phyloP scores from a whole-genome alignment of 169 alveolate genomes.

The Plasmodium knowlesi region DNA sequence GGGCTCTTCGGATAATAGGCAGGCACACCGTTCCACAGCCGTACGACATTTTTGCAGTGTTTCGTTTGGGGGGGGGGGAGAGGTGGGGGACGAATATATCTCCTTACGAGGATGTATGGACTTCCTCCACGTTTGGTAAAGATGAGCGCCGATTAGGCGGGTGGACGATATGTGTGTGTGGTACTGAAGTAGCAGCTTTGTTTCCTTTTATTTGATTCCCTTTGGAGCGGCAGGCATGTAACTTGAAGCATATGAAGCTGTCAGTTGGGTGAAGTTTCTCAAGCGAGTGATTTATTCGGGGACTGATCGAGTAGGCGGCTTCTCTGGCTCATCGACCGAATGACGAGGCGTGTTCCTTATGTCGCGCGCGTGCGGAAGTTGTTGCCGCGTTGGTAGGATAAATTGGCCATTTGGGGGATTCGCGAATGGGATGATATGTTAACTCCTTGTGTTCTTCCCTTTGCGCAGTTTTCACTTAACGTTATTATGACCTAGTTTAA shows the following conservation, averaged over 20 bases:
- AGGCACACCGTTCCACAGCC: constrained; percentile 58
- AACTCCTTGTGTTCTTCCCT: neutral
- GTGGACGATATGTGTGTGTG: neutral
- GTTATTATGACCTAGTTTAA: neutral
- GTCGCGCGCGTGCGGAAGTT: neutral
- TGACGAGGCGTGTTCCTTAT: neutral
- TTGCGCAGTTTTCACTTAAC: neutral
- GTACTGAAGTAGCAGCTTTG: neutral
- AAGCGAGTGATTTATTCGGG: neutral
- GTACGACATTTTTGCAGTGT: constrained; percentile 35
- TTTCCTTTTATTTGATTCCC: neutral
- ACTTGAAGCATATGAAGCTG: neutral
- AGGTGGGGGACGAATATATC: neutral
- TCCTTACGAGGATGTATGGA: neutral
- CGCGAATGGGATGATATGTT: neutral
- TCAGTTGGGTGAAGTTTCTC: neutral
- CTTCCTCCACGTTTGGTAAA: neutral
- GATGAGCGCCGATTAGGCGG: neutral
- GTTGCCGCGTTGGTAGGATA: neutral
- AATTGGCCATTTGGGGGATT: neutral
- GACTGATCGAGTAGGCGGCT: neutral
- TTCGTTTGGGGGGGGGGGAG: neutral
- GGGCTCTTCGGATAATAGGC: constrained; percentile 60
- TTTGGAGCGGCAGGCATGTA: neutral
- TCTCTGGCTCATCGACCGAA: neutral